Base-by-base conservation (phyloP, 2,329 filamentous ascomycete species). In the Aspergillus neotritici region DNA sequence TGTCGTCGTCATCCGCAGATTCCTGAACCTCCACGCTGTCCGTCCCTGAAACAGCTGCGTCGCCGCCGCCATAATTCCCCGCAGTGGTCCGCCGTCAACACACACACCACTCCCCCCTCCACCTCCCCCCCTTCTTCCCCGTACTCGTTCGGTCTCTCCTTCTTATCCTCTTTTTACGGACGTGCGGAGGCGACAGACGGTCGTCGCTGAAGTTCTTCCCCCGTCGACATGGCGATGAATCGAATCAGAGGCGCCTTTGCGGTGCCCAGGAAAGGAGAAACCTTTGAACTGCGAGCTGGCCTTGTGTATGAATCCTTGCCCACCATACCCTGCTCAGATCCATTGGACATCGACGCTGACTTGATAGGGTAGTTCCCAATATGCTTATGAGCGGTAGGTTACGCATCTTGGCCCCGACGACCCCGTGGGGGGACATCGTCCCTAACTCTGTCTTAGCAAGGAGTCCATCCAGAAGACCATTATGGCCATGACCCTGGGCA, bases 391-490 rank as follows among this genome's bases (percentile, higher is more conserved):
- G 79, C 84, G 81, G 78, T 81, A 68, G 54, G 56, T 54, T 25
- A 25, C n/a, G 31, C 17, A 33, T 31, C 28, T 10, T 13, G 16
- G 40, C 41, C 31, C 31, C 34, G 17, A 4, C 6, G 21, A 13
- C 13, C 3, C 25, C 4, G 29, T n/a, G 13, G 13, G 15, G 28
- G 35, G 21, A 17, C 14, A 40, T 39, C 32, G 29, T 47, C 29
- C 48, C 60, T 66, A 58, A 67, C 68, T 46, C 34, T 47, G 21
- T 32, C 43, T 35, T 49, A 80, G 89, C 62, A 98, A 98, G 71
- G 93, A 98, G 75, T 87, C 93, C 16, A 98, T 98, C 58, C 93
- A 98, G 67, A 97, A 95, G 78, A 98, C 93, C 53, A 98, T 98
- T 73, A 97, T 97, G 90, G 90, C 93, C 65, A 98, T 98, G 93